Base-by-base conservation (phyloP, 1,139 yeast genomes). In the Taphrina communis region DNA sequence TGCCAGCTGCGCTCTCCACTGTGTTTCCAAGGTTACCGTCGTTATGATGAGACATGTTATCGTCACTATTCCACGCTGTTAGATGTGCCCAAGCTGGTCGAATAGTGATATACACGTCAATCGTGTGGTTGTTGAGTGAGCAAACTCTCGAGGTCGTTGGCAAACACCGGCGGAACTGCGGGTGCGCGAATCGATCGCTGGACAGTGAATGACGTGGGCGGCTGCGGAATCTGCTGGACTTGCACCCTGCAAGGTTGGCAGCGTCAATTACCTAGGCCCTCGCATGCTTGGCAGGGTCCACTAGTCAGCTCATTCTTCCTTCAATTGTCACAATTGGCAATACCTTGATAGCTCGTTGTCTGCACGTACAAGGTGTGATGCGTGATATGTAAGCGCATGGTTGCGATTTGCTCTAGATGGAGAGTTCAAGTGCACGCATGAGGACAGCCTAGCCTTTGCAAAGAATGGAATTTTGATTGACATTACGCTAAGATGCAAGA, bases 401-500 rank as follows among this genome's bases (percentile, higher is more conserved):
- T 1, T 25, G 31, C 4, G 2, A 25, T 25, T 25, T 25, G 31
- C 31, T 25, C 17, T 25, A 25, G 31, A 25, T 25, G 1, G 42
- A 11, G 42, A 39, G 7, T 11, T 39, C 42, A 39, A 6, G 42
- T 39, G 42, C 42, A 14, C 42, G 31, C 4, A 25, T 25, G 31
- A 25, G 31, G 31, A 25, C 31, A 39, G 42, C 11, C 14, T 39
- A 39, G 42, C 14, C 42, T 39, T 39, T 39, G 42, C 42, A 39
- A 46, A 21, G 31, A 46, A 25, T 25, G 31, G 31, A 25, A 25
- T 25, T 25, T 25, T 25, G 31, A 14, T 36, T 38, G 58, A 53
- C 42, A 53, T 35, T 53, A 53, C 58, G 58, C 58, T 53, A 53
- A 50, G 51, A 51, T 25, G 60, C 38, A 46, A 46, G 55, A 51